Evolutionary conservation across 352 stramenopile genomes (phyloP).

Genomic region (Blastocystis sp.): DNA sequence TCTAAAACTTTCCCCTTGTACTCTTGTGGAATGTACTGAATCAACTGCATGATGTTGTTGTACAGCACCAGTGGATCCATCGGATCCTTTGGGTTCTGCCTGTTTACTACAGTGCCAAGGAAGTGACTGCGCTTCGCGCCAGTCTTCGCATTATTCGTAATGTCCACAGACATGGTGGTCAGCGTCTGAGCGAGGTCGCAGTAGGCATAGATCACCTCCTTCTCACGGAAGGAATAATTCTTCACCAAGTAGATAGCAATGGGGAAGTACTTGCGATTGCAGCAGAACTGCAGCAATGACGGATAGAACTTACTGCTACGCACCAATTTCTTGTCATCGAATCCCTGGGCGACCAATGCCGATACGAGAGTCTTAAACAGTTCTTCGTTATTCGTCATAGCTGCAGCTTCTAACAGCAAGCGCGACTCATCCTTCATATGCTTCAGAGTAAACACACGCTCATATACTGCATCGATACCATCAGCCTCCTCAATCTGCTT

Average conservation of each 20-base stretch:
- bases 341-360: background rate
- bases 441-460: conserved; percentile 27
- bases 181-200: background rate
- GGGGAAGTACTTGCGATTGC: background rate
- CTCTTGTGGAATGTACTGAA: background rate
- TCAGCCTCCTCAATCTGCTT: background rate
- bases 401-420: background rate
- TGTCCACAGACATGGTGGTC: background rate
- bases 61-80: background rate
- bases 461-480: background rate
- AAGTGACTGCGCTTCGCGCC: background rate
- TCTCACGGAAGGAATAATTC: conserved; percentile 23
- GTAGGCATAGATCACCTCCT: conserved; percentile 15
- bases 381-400: background rate
- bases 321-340: background rate
- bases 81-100: background rate
- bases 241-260: background rate
- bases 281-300: conserved; percentile 1
- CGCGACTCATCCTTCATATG: background rate
- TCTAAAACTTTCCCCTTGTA: background rate
- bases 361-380: background rate
- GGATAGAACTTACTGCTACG: background rate
- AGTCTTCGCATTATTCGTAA: background rate
- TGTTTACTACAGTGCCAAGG: background rate
- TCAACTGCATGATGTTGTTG: background rate